Percentiles rank a stretch among this genome's conserved stretches.
These are phyloP conservation scores for Chloris gayana DNA, from an alignment of 176 grass and related monocot genomes.

Conservation along the genomic window DNA sequence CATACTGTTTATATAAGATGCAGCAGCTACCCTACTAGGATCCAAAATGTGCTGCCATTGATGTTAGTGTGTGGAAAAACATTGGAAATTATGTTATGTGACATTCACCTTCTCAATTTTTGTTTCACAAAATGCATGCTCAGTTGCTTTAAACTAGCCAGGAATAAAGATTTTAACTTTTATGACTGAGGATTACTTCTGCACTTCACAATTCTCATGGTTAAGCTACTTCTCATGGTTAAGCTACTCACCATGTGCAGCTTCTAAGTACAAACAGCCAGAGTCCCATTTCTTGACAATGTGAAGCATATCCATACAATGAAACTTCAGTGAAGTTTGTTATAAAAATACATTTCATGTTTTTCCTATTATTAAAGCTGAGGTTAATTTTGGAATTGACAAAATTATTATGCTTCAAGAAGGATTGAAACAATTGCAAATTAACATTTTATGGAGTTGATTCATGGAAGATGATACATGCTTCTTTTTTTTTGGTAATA, in stretches of 20 bases:
- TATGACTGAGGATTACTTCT: constrained; percentile 1
- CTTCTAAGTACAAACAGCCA: constrained; percentile 2
- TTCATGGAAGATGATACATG: constrained; percentile 8
- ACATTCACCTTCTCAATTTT: not conserved
- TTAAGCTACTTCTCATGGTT: too few species aligned
- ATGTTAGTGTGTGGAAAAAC: not conserved
- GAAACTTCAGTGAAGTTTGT: constrained; percentile 22
- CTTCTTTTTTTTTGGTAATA: not conserved
- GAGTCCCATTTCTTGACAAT: constrained; percentile 3
- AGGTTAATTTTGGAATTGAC: not conserved
- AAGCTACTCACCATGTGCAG: not conserved
- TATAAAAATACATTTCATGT: not conserved
- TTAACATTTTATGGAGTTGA: constrained; percentile 14
- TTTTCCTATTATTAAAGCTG: not conserved
- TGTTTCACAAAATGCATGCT: not conserved
- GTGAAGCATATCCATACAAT: not conserved
- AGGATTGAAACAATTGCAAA: constrained; percentile 1
- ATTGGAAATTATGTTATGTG: not conserved
- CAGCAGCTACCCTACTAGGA: not conserved
- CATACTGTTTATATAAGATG: constrained; percentile 13
- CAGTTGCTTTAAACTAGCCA: not conserved
- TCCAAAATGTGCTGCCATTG: not conserved
- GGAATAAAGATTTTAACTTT: not conserved
- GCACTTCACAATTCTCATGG: too few species aligned
- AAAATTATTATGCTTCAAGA: not conserved